phyloP scores from a whole-genome alignment of 768 basidiomycete genomes.

The Auricularia sp. region DNA sequence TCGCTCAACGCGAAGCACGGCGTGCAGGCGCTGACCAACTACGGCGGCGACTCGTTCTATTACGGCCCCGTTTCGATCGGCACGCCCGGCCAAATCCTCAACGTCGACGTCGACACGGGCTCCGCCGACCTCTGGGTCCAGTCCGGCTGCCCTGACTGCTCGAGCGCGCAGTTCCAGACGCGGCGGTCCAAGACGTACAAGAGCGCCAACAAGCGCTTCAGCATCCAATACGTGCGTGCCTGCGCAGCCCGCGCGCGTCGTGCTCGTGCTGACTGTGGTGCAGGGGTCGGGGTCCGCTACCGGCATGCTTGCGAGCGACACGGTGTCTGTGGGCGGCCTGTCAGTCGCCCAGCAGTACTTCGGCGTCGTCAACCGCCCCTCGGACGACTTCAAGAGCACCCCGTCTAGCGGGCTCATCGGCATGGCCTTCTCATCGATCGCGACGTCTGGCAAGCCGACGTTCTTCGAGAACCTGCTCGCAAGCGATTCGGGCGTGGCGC shows the following conservation, averaged over 20 bases:
- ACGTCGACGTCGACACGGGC: conserved; percentile 60
- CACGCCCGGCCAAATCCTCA: conserved; percentile 40
- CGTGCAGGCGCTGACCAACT: conserved; percentile 28
- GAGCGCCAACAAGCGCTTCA: conserved; percentile 23
- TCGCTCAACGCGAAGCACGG: conserved; percentile 6
- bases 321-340: conserved; percentile 38
- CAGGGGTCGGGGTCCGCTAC: conserved; percentile 45
- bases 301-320: conserved; percentile 42
- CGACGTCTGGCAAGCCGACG: conserved; percentile 36
- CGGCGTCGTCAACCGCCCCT: conserved; percentile 39
- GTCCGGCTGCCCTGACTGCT: conserved; percentile 30
- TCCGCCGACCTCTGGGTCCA: conserved; percentile 58
- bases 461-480: conserved; percentile 56
- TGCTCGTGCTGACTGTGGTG: background rate
- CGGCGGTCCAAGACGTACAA: conserved; percentile 33
- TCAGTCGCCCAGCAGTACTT: conserved; percentile 42
- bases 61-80: conserved; percentile 43
- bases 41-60: conserved; percentile 39
- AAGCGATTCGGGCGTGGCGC: conserved; percentile 28
- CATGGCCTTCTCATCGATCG: conserved; percentile 50
- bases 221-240: conserved; percentile 35
- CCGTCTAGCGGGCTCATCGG: conserved; percentile 54
- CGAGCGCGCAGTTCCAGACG: conserved; percentile 29
- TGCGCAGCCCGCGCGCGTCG: background rate
- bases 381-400: conserved; percentile 37